Conservation (phyloP, 345 rosid genomes). For the Gossypium australe region DNA sequence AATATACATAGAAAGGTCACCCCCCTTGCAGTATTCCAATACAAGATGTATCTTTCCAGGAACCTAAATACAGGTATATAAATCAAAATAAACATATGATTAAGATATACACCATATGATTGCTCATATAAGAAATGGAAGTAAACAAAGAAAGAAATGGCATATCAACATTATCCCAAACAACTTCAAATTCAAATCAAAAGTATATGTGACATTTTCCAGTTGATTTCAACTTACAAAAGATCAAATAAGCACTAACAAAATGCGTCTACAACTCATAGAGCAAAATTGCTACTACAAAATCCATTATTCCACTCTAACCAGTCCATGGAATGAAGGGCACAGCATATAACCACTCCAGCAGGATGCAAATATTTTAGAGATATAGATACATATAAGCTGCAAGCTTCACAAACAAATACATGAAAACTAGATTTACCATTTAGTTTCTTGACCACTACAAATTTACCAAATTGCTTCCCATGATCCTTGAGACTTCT, state of each 20-base stretch:
- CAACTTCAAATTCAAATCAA: not conserved
- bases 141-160: not conserved
- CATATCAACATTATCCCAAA: not conserved
- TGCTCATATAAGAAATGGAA: not conserved
- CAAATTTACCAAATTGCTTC: not conserved
- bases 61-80: constrained; percentile 33
- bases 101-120: not conserved
- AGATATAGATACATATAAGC: not conserved
- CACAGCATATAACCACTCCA: not conserved
- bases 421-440: not conserved
- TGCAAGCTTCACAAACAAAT: not conserved
- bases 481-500: constrained; percentile 7
- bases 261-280: not conserved
- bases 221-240: not conserved
- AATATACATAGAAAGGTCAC: constrained; percentile 81
- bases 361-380: not conserved
- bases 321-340: not conserved
- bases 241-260: not conserved
- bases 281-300: not conserved
- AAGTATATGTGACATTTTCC: not conserved
- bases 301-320: not conserved
- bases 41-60: constrained; percentile 87
- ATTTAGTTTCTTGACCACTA: not conserved
- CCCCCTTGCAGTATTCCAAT: constrained; percentile 88
- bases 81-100: not conserved